phyloP scores from a whole-genome alignment of 176 grass and related monocot genomes.

The Pontederia crassipes region DNA sequence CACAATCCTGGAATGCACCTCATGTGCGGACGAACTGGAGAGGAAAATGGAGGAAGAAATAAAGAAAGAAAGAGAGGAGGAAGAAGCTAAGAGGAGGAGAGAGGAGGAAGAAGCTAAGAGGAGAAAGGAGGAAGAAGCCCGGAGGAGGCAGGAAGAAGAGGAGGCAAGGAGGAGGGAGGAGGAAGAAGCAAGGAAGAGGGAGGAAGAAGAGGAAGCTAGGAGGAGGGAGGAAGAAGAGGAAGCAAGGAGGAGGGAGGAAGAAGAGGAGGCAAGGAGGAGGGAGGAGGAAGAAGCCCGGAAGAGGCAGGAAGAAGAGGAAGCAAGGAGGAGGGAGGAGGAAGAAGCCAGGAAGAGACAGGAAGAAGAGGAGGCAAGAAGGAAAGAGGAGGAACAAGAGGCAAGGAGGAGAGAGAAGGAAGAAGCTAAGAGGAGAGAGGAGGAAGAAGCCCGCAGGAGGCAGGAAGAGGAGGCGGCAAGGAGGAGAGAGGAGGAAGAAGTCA shows the following conservation, averaged over 20 bases:
- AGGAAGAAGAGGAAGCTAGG: not conserved
- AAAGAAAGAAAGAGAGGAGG: not conserved
- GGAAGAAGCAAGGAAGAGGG: not conserved
- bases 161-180: not conserved
- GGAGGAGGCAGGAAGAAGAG: constrained; percentile 4
- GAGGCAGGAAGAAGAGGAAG: too few relatives aligned
- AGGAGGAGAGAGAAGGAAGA: not conserved
- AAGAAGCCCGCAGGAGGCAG: not conserved
- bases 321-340: too few relatives aligned
- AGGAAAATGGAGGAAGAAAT: constrained; percentile 18
- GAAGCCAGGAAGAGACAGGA: too few relatives aligned
- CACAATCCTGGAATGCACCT: constrained; percentile 54
- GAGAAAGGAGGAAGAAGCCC: not conserved
- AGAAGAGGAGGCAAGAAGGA: not conserved
- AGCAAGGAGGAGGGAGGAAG: not conserved
- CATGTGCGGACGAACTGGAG: constrained; percentile 63
- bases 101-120: not conserved
- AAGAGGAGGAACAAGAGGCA: not conserved
- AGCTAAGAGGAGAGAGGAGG: not conserved
- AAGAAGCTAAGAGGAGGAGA: not conserved
- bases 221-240: not conserved
- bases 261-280: not conserved
- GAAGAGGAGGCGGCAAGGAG: not conserved
- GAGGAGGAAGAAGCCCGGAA: not conserved
- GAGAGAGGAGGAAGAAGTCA: not conserved